Base-by-base conservation (phyloP, 352 stramenopile species). In the Globisporangium emineosum region DNA sequence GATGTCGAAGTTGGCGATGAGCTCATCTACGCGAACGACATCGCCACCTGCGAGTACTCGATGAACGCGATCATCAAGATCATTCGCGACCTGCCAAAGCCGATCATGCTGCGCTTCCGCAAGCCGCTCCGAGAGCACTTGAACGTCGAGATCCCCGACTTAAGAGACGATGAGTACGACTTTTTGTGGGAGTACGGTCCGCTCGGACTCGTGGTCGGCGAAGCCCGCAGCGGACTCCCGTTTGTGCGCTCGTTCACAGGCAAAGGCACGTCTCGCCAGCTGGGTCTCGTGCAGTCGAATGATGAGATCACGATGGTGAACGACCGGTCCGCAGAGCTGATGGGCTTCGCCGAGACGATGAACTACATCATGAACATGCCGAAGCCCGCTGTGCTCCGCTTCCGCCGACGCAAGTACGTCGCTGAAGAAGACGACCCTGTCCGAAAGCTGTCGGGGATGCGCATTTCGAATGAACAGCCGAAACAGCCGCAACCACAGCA, bases 301-400 rank as follows among this genome's bases (percentile, higher is more conserved):
- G 86, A 94, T 57, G 83, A 92, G 71, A 90, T 94, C 65, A 72
- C 93, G 42, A 75, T 93, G 64, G 85, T 94, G 51, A 94, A 94
- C 63, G 74, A 92, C 57, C 69, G 59, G 23, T 76, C 70, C 15
- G 70, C 80, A 13, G 62, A 70, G 33, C 69, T 86, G 6, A 67
- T 77, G 53, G 86, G 84, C 42, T 94, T 94, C 62, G 76, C 78
- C 2, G 78, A 88, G 67, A 89, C 68, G n/a, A 93, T 94, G 82
- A 76, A 88, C 60, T 91, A 90, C 69, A 83, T 94, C 70, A 91
- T 91, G 82, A 86, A 89, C 67, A 82, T 92, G 47, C 81, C 83
- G 57, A 93, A 93, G 73, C 86, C 86, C 5, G 82, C 83, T 0
- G 77, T 92, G 1, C 77, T 94, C 23, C 82, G 86, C 5, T 94